A percentile compares a stretch with the other conserved stretches of the same genome.
These are phyloP conservation scores for Claviceps paspali DNA, from an alignment of 2,329 filamentous ascomycete species.

Conservation along the genomic window DNA sequence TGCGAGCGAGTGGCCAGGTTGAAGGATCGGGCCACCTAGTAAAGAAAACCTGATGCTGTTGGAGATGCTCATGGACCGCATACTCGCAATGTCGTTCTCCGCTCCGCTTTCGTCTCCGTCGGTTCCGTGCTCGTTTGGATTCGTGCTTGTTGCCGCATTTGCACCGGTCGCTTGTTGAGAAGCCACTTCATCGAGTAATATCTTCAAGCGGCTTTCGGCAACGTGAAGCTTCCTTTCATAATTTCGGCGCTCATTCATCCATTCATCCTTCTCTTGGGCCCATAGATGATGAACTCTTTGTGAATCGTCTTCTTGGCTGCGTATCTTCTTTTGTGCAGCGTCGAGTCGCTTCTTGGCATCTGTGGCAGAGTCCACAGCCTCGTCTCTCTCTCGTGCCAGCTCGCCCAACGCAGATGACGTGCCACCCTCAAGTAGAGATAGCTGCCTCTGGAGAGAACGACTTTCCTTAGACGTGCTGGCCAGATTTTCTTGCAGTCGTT, in stretches of 20 bases:
- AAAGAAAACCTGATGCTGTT: conserved; percentile 61
- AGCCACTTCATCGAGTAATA: conserved; percentile 74
- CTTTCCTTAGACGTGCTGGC: conserved; percentile 56
- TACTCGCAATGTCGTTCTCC: conserved; percentile 58
- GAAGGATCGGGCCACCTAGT: conserved; percentile 40
- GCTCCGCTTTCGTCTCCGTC: conserved; percentile 46
- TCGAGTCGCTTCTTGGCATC: conserved; percentile 72
- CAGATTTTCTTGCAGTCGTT: conserved; percentile 48
- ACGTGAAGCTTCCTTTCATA: conserved; percentile 77
- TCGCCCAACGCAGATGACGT: conserved; percentile 75
- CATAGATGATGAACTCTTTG: conserved; percentile 65
- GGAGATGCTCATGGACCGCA: conserved; percentile 56
- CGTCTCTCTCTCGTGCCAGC: conserved; percentile 71
- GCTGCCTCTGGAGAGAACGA: conserved; percentile 67
- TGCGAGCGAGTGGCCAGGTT: conserved; percentile 62
- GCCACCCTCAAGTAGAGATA: conserved; percentile 75
- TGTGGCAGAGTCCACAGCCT: conserved; percentile 54
- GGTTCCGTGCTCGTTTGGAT: conserved; percentile 29
- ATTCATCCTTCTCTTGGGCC: conserved; percentile 69
- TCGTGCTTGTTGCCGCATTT: conserved; percentile 21
- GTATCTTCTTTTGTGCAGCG: conserved; percentile 57
- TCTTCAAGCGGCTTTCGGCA: conserved; percentile 74
- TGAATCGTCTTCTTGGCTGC: conserved; percentile 69
- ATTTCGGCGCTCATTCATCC: conserved; percentile 70
- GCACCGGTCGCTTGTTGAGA: conserved; percentile 44